These are phyloP conservation scores for Porogramme epimiltina DNA, from an alignment of 1,284 basidiomycete genomes.

Conservation along the genomic window DNA sequence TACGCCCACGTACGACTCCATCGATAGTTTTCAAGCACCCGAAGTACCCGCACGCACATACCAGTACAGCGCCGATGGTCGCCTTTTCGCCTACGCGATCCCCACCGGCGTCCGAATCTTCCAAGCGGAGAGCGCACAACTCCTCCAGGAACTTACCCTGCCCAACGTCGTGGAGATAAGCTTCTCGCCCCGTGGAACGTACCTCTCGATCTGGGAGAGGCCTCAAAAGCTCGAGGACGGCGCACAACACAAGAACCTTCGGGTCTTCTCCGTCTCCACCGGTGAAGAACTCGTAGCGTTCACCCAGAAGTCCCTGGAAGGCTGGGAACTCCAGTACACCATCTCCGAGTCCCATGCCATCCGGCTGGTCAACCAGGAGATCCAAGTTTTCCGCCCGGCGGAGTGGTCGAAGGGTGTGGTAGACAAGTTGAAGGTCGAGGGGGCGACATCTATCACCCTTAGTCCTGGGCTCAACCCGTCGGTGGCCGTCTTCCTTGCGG, in stretches of 20 bases:
- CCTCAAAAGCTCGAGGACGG: conserved; percentile 83
- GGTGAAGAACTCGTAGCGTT: conserved; percentile 83
- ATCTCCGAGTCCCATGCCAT: conserved; percentile 89
- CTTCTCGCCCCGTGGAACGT: conserved; percentile 93
- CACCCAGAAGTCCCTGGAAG: conserved; percentile 82
- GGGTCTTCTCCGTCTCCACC: conserved; percentile 81
- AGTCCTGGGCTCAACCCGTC: conserved; percentile 85
- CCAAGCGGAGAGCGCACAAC: conserved; percentile 72
- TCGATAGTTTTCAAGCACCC: conserved; percentile 68
- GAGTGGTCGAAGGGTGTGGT: conserved; percentile 80
- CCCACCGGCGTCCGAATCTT: conserved; percentile 78
- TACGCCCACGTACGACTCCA: conserved; percentile 73
- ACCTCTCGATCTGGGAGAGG: conserved; percentile 94
- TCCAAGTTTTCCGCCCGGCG: conserved; percentile 85
- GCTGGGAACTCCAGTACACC: conserved; percentile 92
- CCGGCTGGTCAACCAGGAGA: conserved; percentile 80
- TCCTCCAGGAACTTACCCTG: conserved; percentile 70
- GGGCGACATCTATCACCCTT: conserved; percentile 73
- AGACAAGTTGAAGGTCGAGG: conserved; percentile 84
- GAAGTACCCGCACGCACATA: conserved; percentile 75
- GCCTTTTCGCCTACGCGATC: conserved; percentile 84
- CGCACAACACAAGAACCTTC: conserved; percentile 85
- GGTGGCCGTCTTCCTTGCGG: conserved; percentile 88
- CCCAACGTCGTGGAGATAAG: conserved; percentile 81
- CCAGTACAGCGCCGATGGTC: conserved; percentile 87